These are phyloP conservation scores for Rhypophila decipiens DNA, from an alignment of 495 filamentous ascomycete genomes.

Conservation along the genomic window DNA sequence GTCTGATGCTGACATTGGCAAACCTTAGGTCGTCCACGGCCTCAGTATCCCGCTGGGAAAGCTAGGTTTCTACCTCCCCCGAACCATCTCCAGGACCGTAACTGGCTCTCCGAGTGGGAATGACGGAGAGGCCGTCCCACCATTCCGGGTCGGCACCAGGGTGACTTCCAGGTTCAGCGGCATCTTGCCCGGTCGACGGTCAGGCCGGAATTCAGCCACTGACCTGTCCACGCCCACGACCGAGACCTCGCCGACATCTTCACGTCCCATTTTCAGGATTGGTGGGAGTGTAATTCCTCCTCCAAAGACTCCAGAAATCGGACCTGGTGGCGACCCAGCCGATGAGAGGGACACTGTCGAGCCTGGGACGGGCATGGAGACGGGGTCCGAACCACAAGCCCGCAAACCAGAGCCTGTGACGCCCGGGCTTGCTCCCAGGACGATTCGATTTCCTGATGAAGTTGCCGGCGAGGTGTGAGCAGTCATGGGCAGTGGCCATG, in stretches of 20 bases:
- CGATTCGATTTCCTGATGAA: conserved; percentile 44
- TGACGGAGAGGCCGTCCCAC: conserved; percentile 6
- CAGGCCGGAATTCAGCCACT: conserved; percentile 9
- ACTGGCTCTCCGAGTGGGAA: conserved; percentile 9
- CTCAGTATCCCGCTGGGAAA: conserved; percentile 81
- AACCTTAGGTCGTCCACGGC: conserved; percentile 68
- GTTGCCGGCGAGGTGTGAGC: background rate
- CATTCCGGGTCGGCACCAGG: conserved; percentile 19
- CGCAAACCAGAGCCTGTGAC: background rate
- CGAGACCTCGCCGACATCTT: background rate
- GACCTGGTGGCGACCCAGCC: background rate
- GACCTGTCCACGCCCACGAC: conserved; percentile 9
- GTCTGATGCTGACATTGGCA: background rate
- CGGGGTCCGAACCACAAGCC: background rate
- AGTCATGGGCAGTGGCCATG: background rate
- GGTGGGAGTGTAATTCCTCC: conserved; percentile 26
- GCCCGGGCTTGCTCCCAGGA: conserved; percentile 13
- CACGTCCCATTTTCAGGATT: conserved; percentile 45
- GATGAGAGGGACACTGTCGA: background rate
- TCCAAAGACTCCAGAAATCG: background rate
- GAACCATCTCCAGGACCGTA: conserved; percentile 59
- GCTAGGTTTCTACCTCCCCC: conserved; percentile 70
- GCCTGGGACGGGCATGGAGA: background rate
- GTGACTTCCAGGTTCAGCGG: conserved; percentile 16
- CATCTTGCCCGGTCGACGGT: conserved; percentile 23